Evolutionary conservation across 352 stramenopile genomes (phyloP), one percentile per base, ranked within the genome.

Genomic region (Pythium volutum): DNA sequence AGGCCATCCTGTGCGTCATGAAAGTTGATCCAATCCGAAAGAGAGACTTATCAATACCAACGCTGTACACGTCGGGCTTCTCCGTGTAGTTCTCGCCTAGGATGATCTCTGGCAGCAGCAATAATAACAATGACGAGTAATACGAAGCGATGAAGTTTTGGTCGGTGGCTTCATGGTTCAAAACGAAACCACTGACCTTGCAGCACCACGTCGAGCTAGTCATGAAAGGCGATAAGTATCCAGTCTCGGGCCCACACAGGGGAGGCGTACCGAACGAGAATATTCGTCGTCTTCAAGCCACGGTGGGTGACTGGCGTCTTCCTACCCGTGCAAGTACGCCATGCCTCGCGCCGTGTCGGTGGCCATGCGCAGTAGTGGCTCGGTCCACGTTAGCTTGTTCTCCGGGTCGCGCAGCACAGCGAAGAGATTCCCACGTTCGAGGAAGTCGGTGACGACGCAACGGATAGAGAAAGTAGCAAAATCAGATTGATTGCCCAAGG

Each of bases 301-400:
- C 97, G 93, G 80, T 99, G 97, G 68, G 99, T 99, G 72, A 99
- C 98, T 11, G 94, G 93, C 22, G 96, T 96, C 66, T 98, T 93
- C 79, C 98, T 97, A 46, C 84, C n/a, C 96, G 83, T 99, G 97
- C 53, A 99, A 76, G 73, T 99, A 99, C 62, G 95, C 86, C 78
- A 99, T 98, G 54, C 95, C 96, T 54, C 92, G 87, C 26, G 95
- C 96, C 27, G 88, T 93, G 65, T 96, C 88, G 45, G 96, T 95
- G 51, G 88, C 89, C 81, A 96, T 92, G 59, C 84, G 76, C 52
- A 95, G 64, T 42, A 98, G 81, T 22, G 87, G 87, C 25, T 95
- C 87, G 15, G 81, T 81, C 87, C 87, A 95, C 25, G 84, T 85
- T 36, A 95, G 73, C 53, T 81, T 84, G 74, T 90, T 89, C 61